Conservation (phyloP, 2,329 filamentous ascomycete genomes). For the Ceratocystis harringtonii region DNA sequence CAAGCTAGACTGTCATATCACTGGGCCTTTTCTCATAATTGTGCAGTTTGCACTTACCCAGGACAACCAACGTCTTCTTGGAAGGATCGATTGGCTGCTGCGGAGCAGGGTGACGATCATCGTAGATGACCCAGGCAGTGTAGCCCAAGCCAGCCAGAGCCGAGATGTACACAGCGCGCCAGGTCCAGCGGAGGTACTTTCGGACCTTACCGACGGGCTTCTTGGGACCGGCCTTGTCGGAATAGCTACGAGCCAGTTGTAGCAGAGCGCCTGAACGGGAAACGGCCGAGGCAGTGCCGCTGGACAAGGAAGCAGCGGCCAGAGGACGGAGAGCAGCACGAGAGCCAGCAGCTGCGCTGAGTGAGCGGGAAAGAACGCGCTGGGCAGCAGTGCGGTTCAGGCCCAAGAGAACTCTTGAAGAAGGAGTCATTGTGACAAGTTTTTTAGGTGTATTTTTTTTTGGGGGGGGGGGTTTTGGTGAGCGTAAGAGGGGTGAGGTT, state of each 20-base stretch:
- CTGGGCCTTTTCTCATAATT: background rate
- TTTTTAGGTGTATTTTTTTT: background rate
- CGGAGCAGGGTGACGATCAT: slow-evolving; percentile 63
- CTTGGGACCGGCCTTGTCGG: slow-evolving; percentile 35
- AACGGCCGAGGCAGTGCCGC: slow-evolving; percentile 19
- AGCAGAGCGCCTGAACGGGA: slow-evolving; percentile 18
- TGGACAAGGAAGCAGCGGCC: slow-evolving; percentile 20
- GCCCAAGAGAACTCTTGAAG: slow-evolving; percentile 30
- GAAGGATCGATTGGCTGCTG: slow-evolving; percentile 64
- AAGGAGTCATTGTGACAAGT: slow-evolving; percentile 29
- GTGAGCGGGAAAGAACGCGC: slow-evolving; percentile 17
- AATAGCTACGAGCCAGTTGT: slow-evolving; percentile 25
- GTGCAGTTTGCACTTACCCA: slow-evolving; percentile 47
- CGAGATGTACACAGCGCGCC: slow-evolving; percentile 69
- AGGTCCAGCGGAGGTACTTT: slow-evolving; percentile 59
- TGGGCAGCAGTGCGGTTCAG: slow-evolving; percentile 18
- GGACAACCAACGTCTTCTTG: slow-evolving; percentile 94
- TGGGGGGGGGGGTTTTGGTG: background rate
- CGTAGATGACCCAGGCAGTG: slow-evolving; percentile 67
- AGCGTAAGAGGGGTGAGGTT: background rate
- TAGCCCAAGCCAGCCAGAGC: slow-evolving; percentile 54
- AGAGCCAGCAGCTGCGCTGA: slow-evolving; percentile 12
- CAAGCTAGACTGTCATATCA: too few species aligned
- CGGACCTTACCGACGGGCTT: slow-evolving; percentile 46
- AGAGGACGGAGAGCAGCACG: slow-evolving; percentile 21